Percentiles rank a stretch among this genome's conserved stretches.
Evolutionary conservation across 192 early-diverging fungal genomes (phyloP).

Genomic region (Podila epigama): DNA sequence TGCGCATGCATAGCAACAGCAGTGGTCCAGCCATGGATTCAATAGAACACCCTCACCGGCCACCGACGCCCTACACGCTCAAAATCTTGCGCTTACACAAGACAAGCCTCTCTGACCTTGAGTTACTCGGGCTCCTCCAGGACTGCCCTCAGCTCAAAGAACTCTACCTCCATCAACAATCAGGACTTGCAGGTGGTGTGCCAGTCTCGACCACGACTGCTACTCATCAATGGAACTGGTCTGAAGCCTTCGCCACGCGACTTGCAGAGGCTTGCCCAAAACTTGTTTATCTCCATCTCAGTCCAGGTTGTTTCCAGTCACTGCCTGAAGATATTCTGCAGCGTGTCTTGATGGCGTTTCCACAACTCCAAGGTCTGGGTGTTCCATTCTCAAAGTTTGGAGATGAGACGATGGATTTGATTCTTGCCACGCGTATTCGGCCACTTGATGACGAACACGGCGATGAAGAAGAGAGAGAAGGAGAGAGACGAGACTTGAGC

Average conservation of each 20-base stretch:
- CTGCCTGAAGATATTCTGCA: conserved; percentile 4
- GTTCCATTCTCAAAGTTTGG: conserved; percentile 9
- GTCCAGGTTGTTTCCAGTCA: conserved; percentile 5
- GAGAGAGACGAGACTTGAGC: not conserved
- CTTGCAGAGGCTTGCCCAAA: conserved; percentile 7
- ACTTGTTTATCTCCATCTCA: conserved; percentile 1
- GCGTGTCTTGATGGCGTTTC: conserved; percentile 1
- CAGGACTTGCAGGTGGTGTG: not conserved
- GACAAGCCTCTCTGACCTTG: conserved; percentile 5
- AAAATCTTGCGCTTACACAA: conserved; percentile 5
- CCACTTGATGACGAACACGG: not conserved
- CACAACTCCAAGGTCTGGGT: not conserved
- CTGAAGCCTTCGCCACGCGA: not conserved
- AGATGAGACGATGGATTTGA: conserved; percentile 4
- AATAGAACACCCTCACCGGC: too few relatives aligned
- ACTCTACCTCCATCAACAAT: conserved; percentile 10
- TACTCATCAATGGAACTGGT: conserved; percentile 17
- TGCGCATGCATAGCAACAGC: too few relatives aligned
- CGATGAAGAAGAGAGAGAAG: not conserved
- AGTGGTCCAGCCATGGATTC: too few relatives aligned
- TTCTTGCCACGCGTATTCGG: not conserved
- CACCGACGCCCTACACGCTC: too few relatives aligned
- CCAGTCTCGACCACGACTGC: not conserved
- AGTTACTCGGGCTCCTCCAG: not conserved
- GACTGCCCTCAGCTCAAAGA: conserved; percentile 12